Evolutionary conservation across 768 basidiomycete species (phyloP), one percentile per base, ranked within the genome.

Genomic region (Suillus hirtellus): DNA sequence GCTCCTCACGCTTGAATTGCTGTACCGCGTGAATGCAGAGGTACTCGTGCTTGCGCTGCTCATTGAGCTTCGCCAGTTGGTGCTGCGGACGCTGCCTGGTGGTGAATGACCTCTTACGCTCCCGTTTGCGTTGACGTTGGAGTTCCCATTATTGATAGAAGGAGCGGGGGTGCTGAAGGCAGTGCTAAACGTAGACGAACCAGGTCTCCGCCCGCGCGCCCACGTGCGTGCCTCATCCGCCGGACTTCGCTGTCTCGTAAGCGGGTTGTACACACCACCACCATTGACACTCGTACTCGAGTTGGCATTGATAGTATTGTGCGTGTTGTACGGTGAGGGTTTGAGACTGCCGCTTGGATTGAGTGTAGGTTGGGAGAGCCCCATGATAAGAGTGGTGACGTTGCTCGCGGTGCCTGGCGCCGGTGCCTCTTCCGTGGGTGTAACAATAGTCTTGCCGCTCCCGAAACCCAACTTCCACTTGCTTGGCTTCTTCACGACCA

Each of bases 61-160:
- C 81, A 82, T 86, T 47, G 90, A 91, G 74, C 83, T 90, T 63
- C 90, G 87, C 90, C 90, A 92, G 74, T 90, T 92, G 65, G 54
- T 69, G 64, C 71, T 75, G 35, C 50, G 46, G 62, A 63, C 8
- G 62, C 67, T 40, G 65, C 58, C 34, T 40, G 49, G 44, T 4
- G 63, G 43, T 15, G 60, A 37, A 55, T 47, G 62, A 4, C 64
- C 61, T 6, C 50, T 46, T 17, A 54, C 9, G 38, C 64, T 40
- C 14, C 61, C 65, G 10, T 54, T 60, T 44, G 62, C 63, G 2
- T 50, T 34, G 14, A 60, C 73, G 65, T 44, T 44, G 43, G 19
- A 19, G 5, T 43, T 44, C 2, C 43, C 43, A 9, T 21, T 47
- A 8, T 15, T 49, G 24, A 67, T 63, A 34, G 68, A 46, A 38